Evolutionary conservation across 2,329 filamentous ascomycete species (phyloP).

Genomic region (Xylariales sp.): DNA sequence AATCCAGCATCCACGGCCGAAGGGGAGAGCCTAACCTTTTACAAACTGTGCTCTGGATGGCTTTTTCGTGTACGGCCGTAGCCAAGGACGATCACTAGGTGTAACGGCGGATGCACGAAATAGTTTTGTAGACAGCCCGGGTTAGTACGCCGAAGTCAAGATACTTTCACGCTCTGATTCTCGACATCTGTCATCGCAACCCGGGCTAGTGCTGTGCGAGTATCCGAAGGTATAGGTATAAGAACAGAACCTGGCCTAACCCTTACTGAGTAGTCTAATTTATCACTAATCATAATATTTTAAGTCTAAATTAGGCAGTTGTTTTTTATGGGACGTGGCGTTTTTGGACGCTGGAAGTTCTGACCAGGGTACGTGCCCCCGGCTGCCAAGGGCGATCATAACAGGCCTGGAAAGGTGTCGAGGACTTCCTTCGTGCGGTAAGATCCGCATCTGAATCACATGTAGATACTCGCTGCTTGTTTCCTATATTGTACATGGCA

Average conservation of each 20-base stretch:
- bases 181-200: constrained; percentile 1
- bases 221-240: constrained; percentile 8
- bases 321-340: constrained; percentile 31
- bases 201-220: not conserved
- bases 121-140: constrained; percentile 14
- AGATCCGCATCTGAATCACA: constrained; percentile 31
- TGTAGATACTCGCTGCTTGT: constrained; percentile 10
- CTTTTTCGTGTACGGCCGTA: constrained; percentile 40
- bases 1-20: not conserved
- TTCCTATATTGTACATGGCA: not conserved
- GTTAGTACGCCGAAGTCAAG: constrained; percentile 9
- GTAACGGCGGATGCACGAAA: constrained; percentile 35
- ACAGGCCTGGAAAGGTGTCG: constrained; percentile 36
- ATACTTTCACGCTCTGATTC: not conserved
- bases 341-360: constrained; percentile 10
- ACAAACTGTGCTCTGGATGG: not conserved
- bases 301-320: constrained; percentile 19
- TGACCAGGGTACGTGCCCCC: constrained; percentile 38
- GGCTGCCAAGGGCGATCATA: constrained; percentile 47
- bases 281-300: constrained; percentile 35
- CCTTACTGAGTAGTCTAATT: not conserved
- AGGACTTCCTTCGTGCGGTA: constrained; percentile 29
- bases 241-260: not conserved
- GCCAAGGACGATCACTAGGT: constrained; percentile 24
- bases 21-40: not conserved